These are phyloP conservation scores for Favolaschia claudopus DNA, from an alignment of 768 basidiomycete species.

Conservation along the genomic window DNA sequence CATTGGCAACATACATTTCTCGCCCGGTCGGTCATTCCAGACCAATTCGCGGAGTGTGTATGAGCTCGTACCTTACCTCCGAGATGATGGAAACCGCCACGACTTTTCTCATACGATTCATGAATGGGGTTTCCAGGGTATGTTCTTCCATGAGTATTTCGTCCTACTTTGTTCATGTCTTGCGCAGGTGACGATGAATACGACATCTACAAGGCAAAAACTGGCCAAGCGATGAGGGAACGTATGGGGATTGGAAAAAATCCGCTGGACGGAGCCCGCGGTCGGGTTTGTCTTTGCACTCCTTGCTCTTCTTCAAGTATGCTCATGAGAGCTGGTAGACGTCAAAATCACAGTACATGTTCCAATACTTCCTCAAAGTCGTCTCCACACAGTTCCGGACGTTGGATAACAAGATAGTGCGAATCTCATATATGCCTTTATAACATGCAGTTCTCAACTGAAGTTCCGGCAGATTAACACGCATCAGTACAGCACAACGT, in stretches of 20 bases:
- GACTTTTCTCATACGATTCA: slow-evolving; percentile 94
- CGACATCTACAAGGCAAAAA: slow-evolving; percentile 67
- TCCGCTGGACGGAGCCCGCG: slow-evolving; percentile 76
- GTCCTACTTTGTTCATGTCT: not conserved
- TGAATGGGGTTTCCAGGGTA: slow-evolving; percentile 76
- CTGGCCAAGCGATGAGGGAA: slow-evolving; percentile 69
- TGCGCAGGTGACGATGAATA: slow-evolving; percentile 79
- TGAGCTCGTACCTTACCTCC: slow-evolving; percentile 94
- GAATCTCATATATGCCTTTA: slow-evolving; percentile 31
- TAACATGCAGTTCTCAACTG: not conserved
- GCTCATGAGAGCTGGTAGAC: slow-evolving; percentile 54
- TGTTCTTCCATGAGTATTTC: slow-evolving; percentile 11
- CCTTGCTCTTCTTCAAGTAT: not conserved
- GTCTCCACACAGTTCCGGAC: slow-evolving; percentile 94
- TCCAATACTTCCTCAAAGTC: slow-evolving; percentile 99
- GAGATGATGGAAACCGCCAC: slow-evolving; percentile 86
- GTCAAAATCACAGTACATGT: slow-evolving; percentile 87
- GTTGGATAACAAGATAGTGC: slow-evolving; percentile 73
- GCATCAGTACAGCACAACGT: slow-evolving; percentile 95
- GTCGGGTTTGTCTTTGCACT: slow-evolving; percentile 50
- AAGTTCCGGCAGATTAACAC: slow-evolving; percentile 74
- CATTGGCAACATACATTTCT: slow-evolving; percentile 93
- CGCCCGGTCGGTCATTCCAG: slow-evolving; percentile 96
- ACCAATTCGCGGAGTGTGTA: slow-evolving; percentile 78
- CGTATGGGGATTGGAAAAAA: slow-evolving; percentile 76